phyloP scores from a whole-genome alignment of 164 flowering plant species.

The Liriodendron chinense region DNA sequence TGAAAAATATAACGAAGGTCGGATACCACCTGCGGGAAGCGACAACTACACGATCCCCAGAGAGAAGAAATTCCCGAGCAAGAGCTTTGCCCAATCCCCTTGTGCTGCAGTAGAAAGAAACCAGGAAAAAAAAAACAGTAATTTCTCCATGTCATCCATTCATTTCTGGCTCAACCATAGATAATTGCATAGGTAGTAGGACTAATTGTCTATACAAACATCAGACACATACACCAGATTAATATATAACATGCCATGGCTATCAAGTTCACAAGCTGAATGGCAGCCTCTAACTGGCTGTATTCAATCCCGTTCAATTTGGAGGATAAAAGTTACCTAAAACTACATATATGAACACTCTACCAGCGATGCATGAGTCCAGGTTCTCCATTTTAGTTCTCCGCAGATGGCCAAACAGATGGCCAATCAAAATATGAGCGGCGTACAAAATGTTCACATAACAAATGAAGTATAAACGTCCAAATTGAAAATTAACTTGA shows the following conservation, averaged over 20 bases:
- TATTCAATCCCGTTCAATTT: neutral
- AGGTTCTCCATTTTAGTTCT: neutral
- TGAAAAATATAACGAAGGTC: neutral
- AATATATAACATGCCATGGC: neutral
- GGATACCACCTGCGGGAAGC: constrained; percentile 82
- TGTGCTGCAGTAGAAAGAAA: constrained; percentile 45
- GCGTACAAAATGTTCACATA: neutral
- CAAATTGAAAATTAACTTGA: neutral
- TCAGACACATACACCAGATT: neutral
- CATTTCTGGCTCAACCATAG: neutral
- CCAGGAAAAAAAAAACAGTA: neutral
- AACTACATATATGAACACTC: neutral
- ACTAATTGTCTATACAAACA: neutral
- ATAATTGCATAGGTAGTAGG: neutral
- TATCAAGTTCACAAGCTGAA: neutral
- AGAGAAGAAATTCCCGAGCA: constrained; percentile 95
- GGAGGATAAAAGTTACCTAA: neutral
- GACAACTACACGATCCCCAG: constrained; percentile 88
- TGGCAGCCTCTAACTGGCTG: neutral
- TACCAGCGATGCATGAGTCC: neutral
- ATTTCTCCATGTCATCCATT: neutral
- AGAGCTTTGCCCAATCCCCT: constrained; percentile 97
- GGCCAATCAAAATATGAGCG: neutral
- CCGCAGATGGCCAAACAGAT: neutral
- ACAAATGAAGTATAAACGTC: neutral